Conservation (phyloP, 2,329 filamentous ascomycete genomes). For the Exophiala sideris region DNA sequence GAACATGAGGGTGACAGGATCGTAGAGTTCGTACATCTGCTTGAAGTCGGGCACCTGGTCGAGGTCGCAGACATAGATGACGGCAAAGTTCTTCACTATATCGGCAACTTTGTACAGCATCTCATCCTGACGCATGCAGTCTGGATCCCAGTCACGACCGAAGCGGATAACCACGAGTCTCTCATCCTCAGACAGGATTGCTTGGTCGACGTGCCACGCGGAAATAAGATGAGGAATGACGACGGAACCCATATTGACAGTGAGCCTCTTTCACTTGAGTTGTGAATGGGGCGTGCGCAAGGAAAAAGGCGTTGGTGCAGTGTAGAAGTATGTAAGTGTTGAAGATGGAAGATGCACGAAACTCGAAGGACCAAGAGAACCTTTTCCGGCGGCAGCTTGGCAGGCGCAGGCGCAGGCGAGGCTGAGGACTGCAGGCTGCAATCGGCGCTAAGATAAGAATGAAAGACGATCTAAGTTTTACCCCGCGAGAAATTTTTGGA, state of each 20-base stretch:
- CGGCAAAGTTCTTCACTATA: conserved; percentile 86
- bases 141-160: conserved; percentile 72
- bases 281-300: too few species aligned
- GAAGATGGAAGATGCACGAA: not conserved
- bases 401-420: not conserved
- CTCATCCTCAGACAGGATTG: conserved; percentile 86
- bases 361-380: not conserved
- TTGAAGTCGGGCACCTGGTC: conserved; percentile 91
- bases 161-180: conserved; percentile 92
- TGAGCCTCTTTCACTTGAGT: not conserved
- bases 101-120: conserved; percentile 93
- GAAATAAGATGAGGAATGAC: conserved; percentile 78
- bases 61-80: conserved; percentile 91
- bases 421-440: not conserved
- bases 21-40: conserved; percentile 89
- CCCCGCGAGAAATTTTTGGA: conserved; percentile 11
- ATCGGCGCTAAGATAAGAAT: conserved; percentile 11
- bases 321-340: not conserved
- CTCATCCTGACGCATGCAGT: conserved; percentile 77
- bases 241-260: conserved; percentile 25
- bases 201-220: conserved; percentile 98
- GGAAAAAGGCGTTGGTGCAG: too few species aligned
- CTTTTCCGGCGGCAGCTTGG: not conserved
- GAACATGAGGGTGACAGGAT: conserved; percentile 93
- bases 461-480: not conserved